These are phyloP conservation scores for Leishmania tarentolae DNA, from an alignment of 208 protist genomes.

Conservation along the genomic window DNA sequence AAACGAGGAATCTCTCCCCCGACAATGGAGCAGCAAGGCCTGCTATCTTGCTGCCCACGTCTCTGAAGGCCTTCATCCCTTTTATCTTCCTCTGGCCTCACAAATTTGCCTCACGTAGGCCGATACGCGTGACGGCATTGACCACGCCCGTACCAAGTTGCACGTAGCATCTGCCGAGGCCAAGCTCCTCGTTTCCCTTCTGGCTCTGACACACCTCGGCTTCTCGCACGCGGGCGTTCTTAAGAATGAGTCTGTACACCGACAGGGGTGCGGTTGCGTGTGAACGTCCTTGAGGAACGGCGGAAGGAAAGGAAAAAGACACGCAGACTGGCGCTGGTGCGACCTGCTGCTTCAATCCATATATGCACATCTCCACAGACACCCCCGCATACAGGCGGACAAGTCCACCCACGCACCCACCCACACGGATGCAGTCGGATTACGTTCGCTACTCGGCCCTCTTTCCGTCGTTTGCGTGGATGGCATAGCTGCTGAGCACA, in stretches of 20 bases:
- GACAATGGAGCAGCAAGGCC: not conserved
- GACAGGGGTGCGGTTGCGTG: not conserved
- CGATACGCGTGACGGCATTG: not conserved
- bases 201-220: not conserved
- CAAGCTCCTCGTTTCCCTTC: not conserved
- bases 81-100: not conserved
- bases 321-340: not conserved
- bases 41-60: not conserved
- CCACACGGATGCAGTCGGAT: not conserved
- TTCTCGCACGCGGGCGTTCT: not conserved
- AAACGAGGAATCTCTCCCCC: not conserved
- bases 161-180: not conserved
- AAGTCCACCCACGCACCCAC: not conserved
- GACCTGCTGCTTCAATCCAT: not conserved
- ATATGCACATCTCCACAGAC: not conserved
- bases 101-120: not conserved
- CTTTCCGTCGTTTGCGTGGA: not conserved
- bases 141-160: not conserved
- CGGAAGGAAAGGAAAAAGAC: not conserved
- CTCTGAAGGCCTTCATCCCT: not conserved
- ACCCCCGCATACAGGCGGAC: not conserved
- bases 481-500: not conserved
- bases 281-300: not conserved
- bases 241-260: not conserved
- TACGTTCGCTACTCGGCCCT: not conserved